Conservation (phyloP, 2,329 filamentous ascomycete genomes). For the Emydomyces testavorans region DNA sequence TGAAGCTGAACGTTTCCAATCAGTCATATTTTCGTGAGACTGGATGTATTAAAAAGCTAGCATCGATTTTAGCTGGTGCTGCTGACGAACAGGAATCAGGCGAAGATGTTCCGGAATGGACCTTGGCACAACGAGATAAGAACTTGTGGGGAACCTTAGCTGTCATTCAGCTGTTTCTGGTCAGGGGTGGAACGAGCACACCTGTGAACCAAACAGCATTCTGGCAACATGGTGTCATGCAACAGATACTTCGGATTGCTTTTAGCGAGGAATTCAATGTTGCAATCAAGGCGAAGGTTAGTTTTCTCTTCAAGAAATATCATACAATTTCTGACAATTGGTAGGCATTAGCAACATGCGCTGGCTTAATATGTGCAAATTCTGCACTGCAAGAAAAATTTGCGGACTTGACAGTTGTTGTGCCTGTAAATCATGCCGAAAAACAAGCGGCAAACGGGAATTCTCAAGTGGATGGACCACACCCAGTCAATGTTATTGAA, state of each 20-base stretch:
- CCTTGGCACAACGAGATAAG: constrained; percentile 66
- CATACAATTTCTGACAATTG: constrained; percentile 6
- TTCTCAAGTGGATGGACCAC: constrained; percentile 37
- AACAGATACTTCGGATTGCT: constrained; percentile 67
- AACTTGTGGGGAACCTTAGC: constrained; percentile 85
- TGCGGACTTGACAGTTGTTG: constrained; percentile 64
- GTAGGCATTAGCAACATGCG: constrained; percentile 70
- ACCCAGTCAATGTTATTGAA: constrained; percentile 79
- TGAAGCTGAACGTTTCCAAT: constrained; percentile 79
- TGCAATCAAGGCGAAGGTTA: constrained; percentile 69
- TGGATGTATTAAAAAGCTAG: constrained; percentile 63
- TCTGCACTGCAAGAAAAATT: constrained; percentile 73
- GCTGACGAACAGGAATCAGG: constrained; percentile 45
- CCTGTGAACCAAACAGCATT: constrained; percentile 75
- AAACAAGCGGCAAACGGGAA: constrained; percentile 27
- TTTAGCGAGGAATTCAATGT: constrained; percentile 63
- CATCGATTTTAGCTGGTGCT: constrained; percentile 54
- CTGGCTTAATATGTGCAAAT: constrained; percentile 78
- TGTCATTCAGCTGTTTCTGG: constrained; percentile 75
- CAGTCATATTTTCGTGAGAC: constrained; percentile 90
- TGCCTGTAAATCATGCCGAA: constrained; percentile 22
- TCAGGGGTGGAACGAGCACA: constrained; percentile 67
- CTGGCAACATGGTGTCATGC: constrained; percentile 68
- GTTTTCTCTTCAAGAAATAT: constrained; percentile 13
- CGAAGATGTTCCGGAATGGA: constrained; percentile 59